Base-by-base conservation (phyloP, 106 monocot genomes). In the Vanilla planifolia region DNA sequence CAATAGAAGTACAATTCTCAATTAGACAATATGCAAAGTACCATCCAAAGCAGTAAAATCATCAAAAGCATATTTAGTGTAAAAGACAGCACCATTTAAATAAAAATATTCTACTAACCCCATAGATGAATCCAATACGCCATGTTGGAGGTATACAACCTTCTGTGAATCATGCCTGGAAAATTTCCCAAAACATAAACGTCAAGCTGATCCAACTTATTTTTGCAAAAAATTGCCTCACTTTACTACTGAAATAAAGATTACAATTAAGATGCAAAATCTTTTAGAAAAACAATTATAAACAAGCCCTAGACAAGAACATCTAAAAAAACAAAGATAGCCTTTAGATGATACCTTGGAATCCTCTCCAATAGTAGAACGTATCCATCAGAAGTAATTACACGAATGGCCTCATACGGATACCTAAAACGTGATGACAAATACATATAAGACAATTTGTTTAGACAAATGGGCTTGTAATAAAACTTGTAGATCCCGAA, bases 361-460 rank as follows among this genome's bases (percentile, higher is more conserved):
- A 96, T 90, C 59, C 96, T 91, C 68, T 96, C 96, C 59, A 96
- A 68, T 19, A 96, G 76, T 22, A 96, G 76, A 43, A 96, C 79
- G 70, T 96, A 96, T 46, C 91, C 96, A 88, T 96, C 96, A 53
- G 80, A 74, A 35, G 96, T 96, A 60, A 91, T 81, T 26, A 96
- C 84, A 59, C 67, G 79, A 73, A 91, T 82, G 52, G 81, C 76
- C 70, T 96, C 96, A 68, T 91, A 96, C 19, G 96, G 96, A 39
- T 96, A 96, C 68, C 95, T 96, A 24, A 46, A 61, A 21, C 7
- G 15, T 28, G 27, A 28, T 28, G 28, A 4, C 33, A 47, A 48
- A 13, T 23, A 50, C n/a, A n/a, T n/a, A n/a, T n/a, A 23, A 0
- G n/a, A 45, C 45, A 8, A 19, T 30, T 32, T 46, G 25, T 9